phyloP scores from a whole-genome alignment of 345 rosid genomes.

The Gossypium raimondii region DNA sequence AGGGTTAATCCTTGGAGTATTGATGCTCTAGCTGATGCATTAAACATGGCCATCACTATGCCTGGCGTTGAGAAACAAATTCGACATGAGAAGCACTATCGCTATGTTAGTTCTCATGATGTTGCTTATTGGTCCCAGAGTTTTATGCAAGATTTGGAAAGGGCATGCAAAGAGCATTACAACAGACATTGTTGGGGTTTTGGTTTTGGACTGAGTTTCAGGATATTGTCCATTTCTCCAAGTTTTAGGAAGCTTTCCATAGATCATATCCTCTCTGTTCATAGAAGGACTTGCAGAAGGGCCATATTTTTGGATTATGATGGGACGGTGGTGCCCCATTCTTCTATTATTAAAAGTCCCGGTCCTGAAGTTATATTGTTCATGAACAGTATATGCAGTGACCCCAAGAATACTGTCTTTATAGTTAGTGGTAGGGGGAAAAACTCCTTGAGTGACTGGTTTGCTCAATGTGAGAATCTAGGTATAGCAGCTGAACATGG shows the following conservation, averaged over 20 bases:
- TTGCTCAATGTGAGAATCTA: constrained; percentile 32
- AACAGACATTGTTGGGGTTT: constrained; percentile 37
- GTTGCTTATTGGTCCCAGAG: constrained; percentile 42
- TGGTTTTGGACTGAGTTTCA: constrained; percentile 40
- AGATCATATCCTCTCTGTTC: constrained; percentile 23
- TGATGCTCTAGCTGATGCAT: constrained; percentile 39
- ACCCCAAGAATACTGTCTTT: constrained; percentile 32
- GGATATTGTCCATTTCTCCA: constrained; percentile 38
- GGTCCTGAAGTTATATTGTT: constrained; percentile 28
- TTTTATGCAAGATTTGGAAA: constrained; percentile 40
- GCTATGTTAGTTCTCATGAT: constrained; percentile 38
- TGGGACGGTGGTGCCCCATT: constrained; percentile 34
- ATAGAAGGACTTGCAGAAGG: constrained; percentile 26
- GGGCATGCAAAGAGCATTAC: constrained; percentile 35
- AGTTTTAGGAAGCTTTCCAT: constrained; percentile 34
- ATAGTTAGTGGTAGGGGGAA: constrained; percentile 40
- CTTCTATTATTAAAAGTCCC: constrained; percentile 25
- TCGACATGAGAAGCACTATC: constrained; percentile 41
- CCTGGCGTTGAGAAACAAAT: constrained; percentile 28
- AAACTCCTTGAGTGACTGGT: constrained; percentile 32
- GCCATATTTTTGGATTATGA: constrained; percentile 45
- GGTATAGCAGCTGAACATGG: constrained; percentile 46
- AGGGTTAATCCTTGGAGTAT: constrained; percentile 44
- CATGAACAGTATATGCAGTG: constrained; percentile 30
- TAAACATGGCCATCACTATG: constrained; percentile 33